These are phyloP conservation scores for Cladophialophora immunda DNA, from an alignment of 2,329 filamentous ascomycete genomes.

Conservation along the genomic window DNA sequence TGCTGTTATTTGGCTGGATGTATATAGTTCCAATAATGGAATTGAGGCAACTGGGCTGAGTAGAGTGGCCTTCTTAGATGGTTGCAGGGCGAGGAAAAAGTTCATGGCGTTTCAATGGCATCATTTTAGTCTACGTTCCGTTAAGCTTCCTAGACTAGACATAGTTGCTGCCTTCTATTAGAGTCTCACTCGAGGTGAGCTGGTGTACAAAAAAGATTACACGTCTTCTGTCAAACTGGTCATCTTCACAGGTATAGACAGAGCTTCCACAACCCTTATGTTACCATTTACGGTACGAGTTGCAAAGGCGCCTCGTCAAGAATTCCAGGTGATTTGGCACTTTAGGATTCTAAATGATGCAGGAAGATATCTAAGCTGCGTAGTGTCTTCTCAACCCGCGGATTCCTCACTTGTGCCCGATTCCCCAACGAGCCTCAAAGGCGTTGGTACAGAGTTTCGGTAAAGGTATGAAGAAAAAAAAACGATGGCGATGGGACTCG, in stretches of 20 bases:
- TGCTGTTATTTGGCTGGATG: background rate
- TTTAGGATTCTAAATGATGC: too few relatives aligned
- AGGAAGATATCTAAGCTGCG: too few relatives aligned
- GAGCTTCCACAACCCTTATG: background rate
- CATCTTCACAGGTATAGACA: background rate
- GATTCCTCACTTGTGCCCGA: too few relatives aligned
- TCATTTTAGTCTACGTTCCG: too few relatives aligned
- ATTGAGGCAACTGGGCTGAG: background rate
- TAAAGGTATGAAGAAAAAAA: background rate
- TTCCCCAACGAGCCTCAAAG: too few relatives aligned
- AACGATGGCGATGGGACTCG: conserved; percentile 41
- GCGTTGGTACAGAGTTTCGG: too few relatives aligned
- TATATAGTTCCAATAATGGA: background rate
- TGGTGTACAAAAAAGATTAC: background rate
- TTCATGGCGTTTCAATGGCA: background rate
- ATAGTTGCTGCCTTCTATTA: too few relatives aligned
- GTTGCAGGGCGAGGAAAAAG: background rate
- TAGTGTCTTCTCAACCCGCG: too few relatives aligned
- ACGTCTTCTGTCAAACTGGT: background rate
- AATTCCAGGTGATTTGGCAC: too few relatives aligned
- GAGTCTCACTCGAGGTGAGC: background rate
- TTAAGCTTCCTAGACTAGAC: too few relatives aligned
- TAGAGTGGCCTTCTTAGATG: background rate
- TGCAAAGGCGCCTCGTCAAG: too few relatives aligned
- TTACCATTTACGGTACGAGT: too few relatives aligned